These are phyloP conservation scores for Aspergillus felis DNA, from an alignment of 2,329 filamentous ascomycete genomes.

Conservation along the genomic window DNA sequence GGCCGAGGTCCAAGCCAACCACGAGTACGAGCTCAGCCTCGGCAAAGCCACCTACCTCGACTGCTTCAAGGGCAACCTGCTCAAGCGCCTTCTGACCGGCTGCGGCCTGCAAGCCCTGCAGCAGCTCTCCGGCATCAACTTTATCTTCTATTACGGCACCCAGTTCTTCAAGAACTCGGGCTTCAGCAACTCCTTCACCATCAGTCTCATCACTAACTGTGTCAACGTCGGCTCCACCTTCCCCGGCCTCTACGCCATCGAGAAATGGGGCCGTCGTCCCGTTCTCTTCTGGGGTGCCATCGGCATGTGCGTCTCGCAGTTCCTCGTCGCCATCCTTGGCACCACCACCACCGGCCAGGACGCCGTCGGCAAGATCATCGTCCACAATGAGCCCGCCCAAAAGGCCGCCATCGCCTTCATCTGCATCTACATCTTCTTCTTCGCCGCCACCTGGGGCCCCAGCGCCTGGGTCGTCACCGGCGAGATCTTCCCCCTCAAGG, in stretches of 20 bases:
- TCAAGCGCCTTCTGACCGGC: constrained; percentile 38
- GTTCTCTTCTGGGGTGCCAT: constrained; percentile 46
- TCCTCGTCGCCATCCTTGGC: constrained; percentile 49
- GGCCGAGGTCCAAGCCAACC: constrained; percentile 79
- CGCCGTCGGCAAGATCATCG: constrained; percentile 4
- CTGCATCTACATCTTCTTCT: constrained; percentile 48
- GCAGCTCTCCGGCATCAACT: constrained; percentile 42
- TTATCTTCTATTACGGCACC: constrained; percentile 42
- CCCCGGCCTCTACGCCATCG: constrained; percentile 46
- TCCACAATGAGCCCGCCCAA: constrained; percentile 31
- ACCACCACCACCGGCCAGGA: constrained; percentile 23
- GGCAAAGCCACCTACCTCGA: constrained; percentile 36
- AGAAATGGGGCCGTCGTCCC: constrained; percentile 47
- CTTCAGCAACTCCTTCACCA: constrained; percentile 42
- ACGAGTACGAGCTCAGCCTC: constrained; percentile 68
- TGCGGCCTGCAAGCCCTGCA: constrained; percentile 38
- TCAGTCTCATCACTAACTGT: constrained; percentile 45
- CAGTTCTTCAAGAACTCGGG: constrained; percentile 39
- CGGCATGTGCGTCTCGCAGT: constrained; percentile 45
- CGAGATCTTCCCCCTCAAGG: constrained; percentile 47
- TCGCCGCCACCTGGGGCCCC: constrained; percentile 43
- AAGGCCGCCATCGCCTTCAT: constrained; percentile 45
- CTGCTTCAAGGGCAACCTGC: constrained; percentile 31
- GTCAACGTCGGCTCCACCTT: constrained; percentile 49
- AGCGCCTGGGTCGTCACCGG: constrained; percentile 45